Conservation (phyloP, 345 rosid species). For the Geranium brycei region DNA sequence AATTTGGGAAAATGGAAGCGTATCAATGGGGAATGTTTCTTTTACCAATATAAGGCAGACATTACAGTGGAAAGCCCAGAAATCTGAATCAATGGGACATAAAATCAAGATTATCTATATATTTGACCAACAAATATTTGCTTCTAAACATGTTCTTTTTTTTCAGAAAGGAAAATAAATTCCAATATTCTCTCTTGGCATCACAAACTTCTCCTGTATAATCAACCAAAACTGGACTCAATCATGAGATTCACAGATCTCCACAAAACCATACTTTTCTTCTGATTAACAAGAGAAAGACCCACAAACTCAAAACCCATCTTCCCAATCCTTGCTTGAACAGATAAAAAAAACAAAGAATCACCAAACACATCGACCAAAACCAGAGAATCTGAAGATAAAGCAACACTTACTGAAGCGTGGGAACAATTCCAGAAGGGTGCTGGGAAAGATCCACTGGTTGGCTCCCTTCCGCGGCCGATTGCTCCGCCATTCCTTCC, state of each 20-base stretch:
- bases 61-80: too few relatives aligned
- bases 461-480: slow-evolving; percentile 64
- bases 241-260: too few relatives aligned
- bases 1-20: neutral
- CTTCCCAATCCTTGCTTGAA: too few relatives aligned
- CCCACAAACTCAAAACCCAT: neutral
- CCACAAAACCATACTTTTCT: neutral
- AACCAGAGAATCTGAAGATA: neutral
- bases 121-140: too few relatives aligned
- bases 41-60: too few relatives aligned
- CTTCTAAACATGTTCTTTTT: too few relatives aligned
- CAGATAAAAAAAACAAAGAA: neutral
- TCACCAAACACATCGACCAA: neutral
- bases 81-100: too few relatives aligned
- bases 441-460: slow-evolving; percentile 89
- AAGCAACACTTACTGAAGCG: slow-evolving; percentile 65
- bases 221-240: too few relatives aligned
- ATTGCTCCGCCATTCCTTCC: slow-evolving; percentile 55
- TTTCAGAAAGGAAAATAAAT: too few relatives aligned
- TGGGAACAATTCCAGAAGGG: slow-evolving; percentile 91
- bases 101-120: too few relatives aligned
- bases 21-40: neutral
- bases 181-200: too few relatives aligned
- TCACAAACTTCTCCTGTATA: too few relatives aligned
- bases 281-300: neutral